phyloP scores from a whole-genome alignment of 345 rosid species.

The Kernera saxatilis region DNA sequence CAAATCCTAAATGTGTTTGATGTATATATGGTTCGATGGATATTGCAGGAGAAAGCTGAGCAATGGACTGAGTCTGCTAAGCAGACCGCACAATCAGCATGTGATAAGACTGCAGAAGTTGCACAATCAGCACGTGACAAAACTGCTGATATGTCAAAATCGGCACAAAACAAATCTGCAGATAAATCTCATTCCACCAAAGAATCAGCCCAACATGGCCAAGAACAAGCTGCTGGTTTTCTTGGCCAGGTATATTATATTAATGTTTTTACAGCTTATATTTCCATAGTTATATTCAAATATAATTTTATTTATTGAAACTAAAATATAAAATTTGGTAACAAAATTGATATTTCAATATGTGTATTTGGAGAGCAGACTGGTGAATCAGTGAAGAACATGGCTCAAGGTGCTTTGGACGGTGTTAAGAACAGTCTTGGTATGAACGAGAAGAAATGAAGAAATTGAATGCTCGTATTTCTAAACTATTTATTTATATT shows the following conservation, averaged over 20 bases:
- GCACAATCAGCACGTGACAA: slow-evolving; percentile 26
- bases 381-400: slow-evolving; percentile 39
- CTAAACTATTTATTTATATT: not conserved
- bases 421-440: slow-evolving; percentile 37
- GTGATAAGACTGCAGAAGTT: slow-evolving; percentile 21
- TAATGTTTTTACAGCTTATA: no score
- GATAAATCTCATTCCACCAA: slow-evolving; percentile 13
- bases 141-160: slow-evolving; percentile 7
- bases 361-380: slow-evolving; percentile 29
- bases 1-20: not conserved
- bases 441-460: slow-evolving; percentile 33
- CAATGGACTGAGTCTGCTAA: slow-evolving; percentile 32
- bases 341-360: not conserved
- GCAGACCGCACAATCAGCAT: slow-evolving; percentile 25
- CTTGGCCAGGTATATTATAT: slow-evolving; percentile 28
- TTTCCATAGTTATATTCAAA: not conserved
- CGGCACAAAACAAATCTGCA: slow-evolving; percentile 19
- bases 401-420: slow-evolving; percentile 42
- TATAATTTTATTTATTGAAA: not conserved
- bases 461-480: not conserved
- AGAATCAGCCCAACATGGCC: slow-evolving; percentile 18
- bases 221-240: slow-evolving; percentile 26
- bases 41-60: slow-evolving; percentile 25
- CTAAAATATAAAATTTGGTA: not conserved
- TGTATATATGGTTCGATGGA: not conserved